These are phyloP conservation scores for Ustilago tritici DNA, from an alignment of 1,284 basidiomycete genomes.

Conservation along the genomic window DNA sequence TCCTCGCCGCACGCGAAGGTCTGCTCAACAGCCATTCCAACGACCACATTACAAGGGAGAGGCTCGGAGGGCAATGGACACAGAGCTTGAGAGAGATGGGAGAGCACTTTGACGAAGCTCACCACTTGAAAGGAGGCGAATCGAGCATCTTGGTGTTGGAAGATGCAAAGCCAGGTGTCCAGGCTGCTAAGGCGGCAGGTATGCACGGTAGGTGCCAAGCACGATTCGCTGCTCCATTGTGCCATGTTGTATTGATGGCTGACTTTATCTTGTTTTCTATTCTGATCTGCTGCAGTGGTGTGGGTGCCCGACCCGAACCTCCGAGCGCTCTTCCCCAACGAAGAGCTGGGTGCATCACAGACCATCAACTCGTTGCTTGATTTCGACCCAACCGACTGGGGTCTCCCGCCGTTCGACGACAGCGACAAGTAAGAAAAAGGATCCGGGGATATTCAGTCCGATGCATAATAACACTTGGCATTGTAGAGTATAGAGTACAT, in stretches of 20 bases:
- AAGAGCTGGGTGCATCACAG: slow-evolving; percentile 61
- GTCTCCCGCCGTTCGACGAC: slow-evolving; percentile 61
- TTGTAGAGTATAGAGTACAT: slow-evolving; percentile 22
- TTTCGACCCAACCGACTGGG: slow-evolving; percentile 65
- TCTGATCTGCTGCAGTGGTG: slow-evolving; percentile 40
- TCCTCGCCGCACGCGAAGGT: slow-evolving; percentile 65
- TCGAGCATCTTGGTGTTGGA: slow-evolving; percentile 68
- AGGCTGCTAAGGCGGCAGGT: slow-evolving; percentile 64
- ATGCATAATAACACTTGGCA: neutral
- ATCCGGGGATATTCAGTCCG: neutral
- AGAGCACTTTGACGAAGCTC: slow-evolving; percentile 48
- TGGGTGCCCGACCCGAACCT: slow-evolving; percentile 67
- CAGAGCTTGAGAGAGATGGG: slow-evolving; percentile 51
- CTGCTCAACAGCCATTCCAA: slow-evolving; percentile 46
- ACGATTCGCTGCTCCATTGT: neutral
- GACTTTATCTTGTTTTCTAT: neutral
- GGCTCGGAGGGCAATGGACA: slow-evolving; percentile 41
- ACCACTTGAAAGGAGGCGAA: slow-evolving; percentile 56
- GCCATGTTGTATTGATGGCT: neutral
- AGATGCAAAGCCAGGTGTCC: slow-evolving; percentile 67
- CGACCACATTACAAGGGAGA: slow-evolving; percentile 17
- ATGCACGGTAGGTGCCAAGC: slow-evolving; percentile 62
- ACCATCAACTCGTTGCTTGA: slow-evolving; percentile 62
- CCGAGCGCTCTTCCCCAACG: slow-evolving; percentile 37
- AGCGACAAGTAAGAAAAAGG: neutral